These are phyloP conservation scores for Microdochium trichocladiopsis DNA, from an alignment of 2,329 filamentous ascomycete species.

Conservation along the genomic window DNA sequence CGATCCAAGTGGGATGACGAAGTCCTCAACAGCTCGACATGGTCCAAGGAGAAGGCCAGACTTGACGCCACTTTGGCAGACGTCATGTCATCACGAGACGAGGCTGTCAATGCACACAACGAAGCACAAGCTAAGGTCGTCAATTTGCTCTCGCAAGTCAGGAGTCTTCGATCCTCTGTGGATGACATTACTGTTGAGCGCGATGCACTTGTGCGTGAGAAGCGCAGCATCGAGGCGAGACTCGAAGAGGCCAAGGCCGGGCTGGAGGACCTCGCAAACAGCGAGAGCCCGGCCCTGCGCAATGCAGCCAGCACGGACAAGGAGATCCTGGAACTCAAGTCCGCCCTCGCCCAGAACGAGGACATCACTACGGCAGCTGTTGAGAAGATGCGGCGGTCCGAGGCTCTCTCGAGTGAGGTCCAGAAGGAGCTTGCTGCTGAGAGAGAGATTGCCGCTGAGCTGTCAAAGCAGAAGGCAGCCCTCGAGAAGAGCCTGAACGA, in stretches of 20 bases:
- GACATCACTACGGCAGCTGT: conserved; percentile 87
- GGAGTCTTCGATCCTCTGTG: conserved; percentile 71
- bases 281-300: conserved; percentile 80
- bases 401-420: conserved; percentile 78
- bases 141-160: conserved; percentile 81
- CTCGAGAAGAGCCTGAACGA: conserved; percentile 90
- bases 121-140: conserved; percentile 93
- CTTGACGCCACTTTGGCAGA: conserved; percentile 86
- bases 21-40: conserved; percentile 93
- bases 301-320: conserved; percentile 85
- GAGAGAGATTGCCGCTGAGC: conserved; percentile 70
- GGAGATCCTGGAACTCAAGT: conserved; percentile 84
- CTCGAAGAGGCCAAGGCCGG: conserved; percentile 82
- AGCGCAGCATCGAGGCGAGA: conserved; percentile 78
- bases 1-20: conserved; percentile 98
- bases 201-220: conserved; percentile 79
- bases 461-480: conserved; percentile 84
- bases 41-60: conserved; percentile 95
- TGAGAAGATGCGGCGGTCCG: conserved; percentile 93
- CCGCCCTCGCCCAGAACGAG: conserved; percentile 83
- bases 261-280: conserved; percentile 79
- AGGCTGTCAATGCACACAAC: conserved; percentile 87
- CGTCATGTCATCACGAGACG: conserved; percentile 83
- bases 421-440: conserved; percentile 88
- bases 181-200: conserved; percentile 84